phyloP scores from a whole-genome alignment of 805 yeast species.

The Pichia deserticola region DNA sequence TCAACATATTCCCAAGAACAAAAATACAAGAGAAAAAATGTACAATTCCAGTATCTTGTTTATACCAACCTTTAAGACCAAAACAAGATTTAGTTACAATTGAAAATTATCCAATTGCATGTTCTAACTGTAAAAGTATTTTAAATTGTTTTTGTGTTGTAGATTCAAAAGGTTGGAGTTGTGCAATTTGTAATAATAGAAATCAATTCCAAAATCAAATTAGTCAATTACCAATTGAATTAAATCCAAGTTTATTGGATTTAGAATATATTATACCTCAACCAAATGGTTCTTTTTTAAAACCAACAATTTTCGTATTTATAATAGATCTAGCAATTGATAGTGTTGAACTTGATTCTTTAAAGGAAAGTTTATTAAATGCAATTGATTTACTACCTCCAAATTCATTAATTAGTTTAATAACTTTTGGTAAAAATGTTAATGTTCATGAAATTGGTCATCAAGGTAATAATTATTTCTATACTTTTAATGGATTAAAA shows the following conservation, averaged over 20 bases:
- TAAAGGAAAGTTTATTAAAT: slow-evolving; percentile 42
- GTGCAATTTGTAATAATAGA: slow-evolving; percentile 47
- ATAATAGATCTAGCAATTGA: slow-evolving; percentile 53
- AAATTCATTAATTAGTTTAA: slow-evolving; percentile 47
- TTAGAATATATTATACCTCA: slow-evolving; percentile 40
- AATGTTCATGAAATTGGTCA: slow-evolving; percentile 46
- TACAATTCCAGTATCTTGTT: slow-evolving; percentile 47
- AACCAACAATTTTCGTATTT: slow-evolving; percentile 41
- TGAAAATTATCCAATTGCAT: slow-evolving; percentile 37
- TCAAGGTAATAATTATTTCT: slow-evolving; percentile 29
- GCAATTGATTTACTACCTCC: slow-evolving; percentile 43
- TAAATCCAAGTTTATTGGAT: slow-evolving; percentile 36
- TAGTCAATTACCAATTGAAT: slow-evolving; percentile 29
- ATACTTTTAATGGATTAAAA: slow-evolving; percentile 51
- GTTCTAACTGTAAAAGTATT: slow-evolving; percentile 49
- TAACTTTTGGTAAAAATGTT: slow-evolving; percentile 55
- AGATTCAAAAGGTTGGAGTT: slow-evolving; percentile 39
- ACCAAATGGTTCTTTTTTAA: slow-evolving; percentile 18
- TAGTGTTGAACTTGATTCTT: slow-evolving; percentile 37
- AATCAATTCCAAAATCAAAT: slow-evolving; percentile 32
- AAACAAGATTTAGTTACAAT: slow-evolving; percentile 33
- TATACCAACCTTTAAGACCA: slow-evolving; percentile 53
- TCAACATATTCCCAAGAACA: slow-evolving; percentile 59
- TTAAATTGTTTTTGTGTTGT: slow-evolving; percentile 44
- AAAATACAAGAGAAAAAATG: slow-evolving; percentile 44